A percentile compares a stretch with the other conserved stretches of the same genome.
Conservation (phyloP, 768 basidiomycete genomes). For the Cubamyces sp. region DNA sequence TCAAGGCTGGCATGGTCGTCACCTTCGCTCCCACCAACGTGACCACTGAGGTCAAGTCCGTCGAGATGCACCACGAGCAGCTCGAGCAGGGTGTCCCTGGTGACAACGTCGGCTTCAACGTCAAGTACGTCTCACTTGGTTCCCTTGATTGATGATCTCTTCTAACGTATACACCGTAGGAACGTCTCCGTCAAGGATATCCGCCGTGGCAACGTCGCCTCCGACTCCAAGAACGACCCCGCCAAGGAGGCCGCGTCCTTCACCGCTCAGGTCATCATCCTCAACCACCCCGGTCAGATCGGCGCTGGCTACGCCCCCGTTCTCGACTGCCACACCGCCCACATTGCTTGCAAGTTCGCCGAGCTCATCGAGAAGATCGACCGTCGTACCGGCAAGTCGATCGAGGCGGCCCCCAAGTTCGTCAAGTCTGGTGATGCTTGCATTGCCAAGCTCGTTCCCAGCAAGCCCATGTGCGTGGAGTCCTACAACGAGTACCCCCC, state of each 20-base stretch:
- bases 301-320: conserved; percentile 99
- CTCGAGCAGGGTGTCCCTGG: conserved; percentile 93
- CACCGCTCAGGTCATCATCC: conserved; percentile 99
- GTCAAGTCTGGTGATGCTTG: conserved; percentile 99
- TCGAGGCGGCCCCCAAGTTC: conserved; percentile 91
- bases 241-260: conserved; percentile 99
- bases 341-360: conserved; percentile 99
- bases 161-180: conserved; percentile 46
- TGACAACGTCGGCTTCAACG: conserved; percentile 99
- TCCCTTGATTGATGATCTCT: neutral
- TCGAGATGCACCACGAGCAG: conserved; percentile 99
- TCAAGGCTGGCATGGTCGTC: conserved; percentile 99
- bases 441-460: conserved; percentile 96
- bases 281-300: conserved; percentile 99
- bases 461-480: conserved; percentile 96
- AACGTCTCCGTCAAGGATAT: conserved; percentile 99
- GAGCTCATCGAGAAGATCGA: conserved; percentile 99
- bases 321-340: conserved; percentile 99
- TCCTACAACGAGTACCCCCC: conserved; percentile 98
- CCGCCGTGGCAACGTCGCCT: conserved; percentile 98
- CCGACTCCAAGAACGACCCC: conserved; percentile 99
- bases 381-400: conserved; percentile 93
- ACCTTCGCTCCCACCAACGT: conserved; percentile 96
- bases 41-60: conserved; percentile 99
- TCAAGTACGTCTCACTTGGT: conserved; percentile 63